phyloP scores from a whole-genome alignment of 2,329 filamentous ascomycete species.

The Sphaerulina vaccinii region DNA sequence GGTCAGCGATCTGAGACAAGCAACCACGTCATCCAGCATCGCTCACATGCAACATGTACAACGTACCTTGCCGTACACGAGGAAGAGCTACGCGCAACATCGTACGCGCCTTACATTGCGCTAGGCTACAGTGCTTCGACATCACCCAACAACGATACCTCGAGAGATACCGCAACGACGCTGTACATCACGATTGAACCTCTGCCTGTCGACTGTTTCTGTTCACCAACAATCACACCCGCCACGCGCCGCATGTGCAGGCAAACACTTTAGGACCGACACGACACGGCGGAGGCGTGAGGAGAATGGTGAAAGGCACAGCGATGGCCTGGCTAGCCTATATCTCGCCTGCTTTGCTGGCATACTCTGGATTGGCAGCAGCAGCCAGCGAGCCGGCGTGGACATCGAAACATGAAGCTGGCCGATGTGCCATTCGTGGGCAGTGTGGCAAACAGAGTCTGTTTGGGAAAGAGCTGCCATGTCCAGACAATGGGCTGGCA shows the following conservation, averaged over 20 bases:
- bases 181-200: too few species aligned
- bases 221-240: background rate
- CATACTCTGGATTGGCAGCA: background rate
- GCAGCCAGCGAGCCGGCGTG: constrained; percentile 19
- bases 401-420: constrained; percentile 65
- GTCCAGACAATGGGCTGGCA: constrained; percentile 84
- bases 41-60: too few species aligned
- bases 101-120: too few species aligned
- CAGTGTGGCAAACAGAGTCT: constrained; percentile 89
- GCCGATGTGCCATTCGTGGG: constrained; percentile 84
- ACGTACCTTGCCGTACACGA: too few species aligned
- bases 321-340: constrained; percentile 1
- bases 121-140: too few species aligned
- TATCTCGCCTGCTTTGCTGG: background rate
- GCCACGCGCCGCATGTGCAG: background rate
- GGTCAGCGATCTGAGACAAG: too few species aligned
- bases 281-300: background rate
- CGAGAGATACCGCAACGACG: too few species aligned
- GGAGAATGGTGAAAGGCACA: background rate
- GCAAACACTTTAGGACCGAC: background rate
- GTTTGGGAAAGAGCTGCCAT: constrained; percentile 87
- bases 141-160: too few species aligned
- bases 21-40: too few species aligned
- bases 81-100: too few species aligned
- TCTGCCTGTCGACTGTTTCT: background rate